A percentile compares a stretch with the other conserved stretches of the same genome.
phyloP scores from a whole-genome alignment of 116 monocot genomes.

The Dioscorea cayenensis region DNA sequence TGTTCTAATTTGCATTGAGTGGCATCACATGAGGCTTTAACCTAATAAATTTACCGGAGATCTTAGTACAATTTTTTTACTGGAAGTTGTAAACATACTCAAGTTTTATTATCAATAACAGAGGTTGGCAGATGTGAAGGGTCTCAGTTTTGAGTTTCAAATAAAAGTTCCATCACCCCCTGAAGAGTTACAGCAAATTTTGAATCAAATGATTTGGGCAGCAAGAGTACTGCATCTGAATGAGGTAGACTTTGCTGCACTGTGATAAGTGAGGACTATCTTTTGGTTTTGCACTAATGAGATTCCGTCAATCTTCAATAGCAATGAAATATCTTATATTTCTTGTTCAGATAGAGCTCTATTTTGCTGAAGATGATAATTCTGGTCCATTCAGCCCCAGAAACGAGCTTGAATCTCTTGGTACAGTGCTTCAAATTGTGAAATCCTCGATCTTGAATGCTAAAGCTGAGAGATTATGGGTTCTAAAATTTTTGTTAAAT shows the following conservation, averaged over 20 bases:
- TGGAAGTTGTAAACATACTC: too few species aligned
- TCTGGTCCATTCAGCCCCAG: conserved; percentile 62
- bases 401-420: conserved; percentile 83
- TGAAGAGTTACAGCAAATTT: conserved; percentile 18
- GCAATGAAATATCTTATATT: background rate
- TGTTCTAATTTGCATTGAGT: too few species aligned
- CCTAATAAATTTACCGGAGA: too few species aligned
- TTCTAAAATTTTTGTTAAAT: conserved; percentile 31
- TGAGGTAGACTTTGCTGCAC: conserved; percentile 33
- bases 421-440: conserved; percentile 37
- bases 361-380: conserved; percentile 73
- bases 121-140: conserved; percentile 33
- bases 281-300: background rate
- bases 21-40: too few species aligned
- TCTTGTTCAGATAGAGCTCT: conserved; percentile 63
- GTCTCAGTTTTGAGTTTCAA: conserved; percentile 27
- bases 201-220: conserved; percentile 37
- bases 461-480: conserved; percentile 14
- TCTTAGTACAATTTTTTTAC: too few species aligned
- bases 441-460: conserved; percentile 15
- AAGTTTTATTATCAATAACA: conserved; percentile 9
- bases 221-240: conserved; percentile 52
- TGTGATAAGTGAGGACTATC: too few species aligned
- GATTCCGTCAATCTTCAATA: background rate
- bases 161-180: conserved; percentile 19